phyloP scores from a whole-genome alignment of 2,329 filamentous ascomycete genomes.

The Fusarium nelsonii region DNA sequence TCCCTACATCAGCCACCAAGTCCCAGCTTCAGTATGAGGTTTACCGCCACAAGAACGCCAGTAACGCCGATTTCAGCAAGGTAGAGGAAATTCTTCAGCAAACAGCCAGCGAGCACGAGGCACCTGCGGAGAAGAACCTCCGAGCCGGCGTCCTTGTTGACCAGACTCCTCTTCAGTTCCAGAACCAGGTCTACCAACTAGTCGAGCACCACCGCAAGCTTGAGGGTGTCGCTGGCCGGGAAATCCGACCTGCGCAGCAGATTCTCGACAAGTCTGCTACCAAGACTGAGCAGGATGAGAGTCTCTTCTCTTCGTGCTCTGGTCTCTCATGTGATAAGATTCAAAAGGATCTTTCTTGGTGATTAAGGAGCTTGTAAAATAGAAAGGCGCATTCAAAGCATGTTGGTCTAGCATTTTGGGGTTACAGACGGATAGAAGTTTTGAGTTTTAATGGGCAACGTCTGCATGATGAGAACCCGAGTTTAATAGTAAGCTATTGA shows the following conservation, averaged over 20 bases:
- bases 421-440: slow-evolving; percentile 3
- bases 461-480: background rate
- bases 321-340: slow-evolving; percentile 31
- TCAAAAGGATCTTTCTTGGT: slow-evolving; percentile 35
- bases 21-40: slow-evolving; percentile 34
- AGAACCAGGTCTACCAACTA: slow-evolving; percentile 36
- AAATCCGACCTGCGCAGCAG: slow-evolving; percentile 39
- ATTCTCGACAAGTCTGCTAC: slow-evolving; percentile 26
- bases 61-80: slow-evolving; percentile 25
- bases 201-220: slow-evolving; percentile 35
- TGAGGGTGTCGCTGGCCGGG: slow-evolving; percentile 23
- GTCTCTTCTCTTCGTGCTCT: slow-evolving; percentile 31
- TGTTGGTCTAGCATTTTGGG: slow-evolving; percentile 1
- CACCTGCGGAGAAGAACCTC: slow-evolving; percentile 26
- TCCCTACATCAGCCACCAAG: slow-evolving; percentile 25
- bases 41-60: slow-evolving; percentile 36
- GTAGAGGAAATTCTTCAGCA: slow-evolving; percentile 23
- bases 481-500: background rate
- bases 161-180: slow-evolving; percentile 27
- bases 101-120: slow-evolving; percentile 27
- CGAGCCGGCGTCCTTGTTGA: slow-evolving; percentile 15
- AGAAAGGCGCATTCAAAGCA: slow-evolving; percentile 13
- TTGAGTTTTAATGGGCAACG: background rate
- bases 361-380: slow-evolving; percentile 16
- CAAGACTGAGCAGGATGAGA: slow-evolving; percentile 35